A percentile compares a stretch with the other conserved stretches of the same genome.
These are phyloP conservation scores for Boletus edulis DNA, from an alignment of 768 basidiomycete genomes.

Conservation along the genomic window DNA sequence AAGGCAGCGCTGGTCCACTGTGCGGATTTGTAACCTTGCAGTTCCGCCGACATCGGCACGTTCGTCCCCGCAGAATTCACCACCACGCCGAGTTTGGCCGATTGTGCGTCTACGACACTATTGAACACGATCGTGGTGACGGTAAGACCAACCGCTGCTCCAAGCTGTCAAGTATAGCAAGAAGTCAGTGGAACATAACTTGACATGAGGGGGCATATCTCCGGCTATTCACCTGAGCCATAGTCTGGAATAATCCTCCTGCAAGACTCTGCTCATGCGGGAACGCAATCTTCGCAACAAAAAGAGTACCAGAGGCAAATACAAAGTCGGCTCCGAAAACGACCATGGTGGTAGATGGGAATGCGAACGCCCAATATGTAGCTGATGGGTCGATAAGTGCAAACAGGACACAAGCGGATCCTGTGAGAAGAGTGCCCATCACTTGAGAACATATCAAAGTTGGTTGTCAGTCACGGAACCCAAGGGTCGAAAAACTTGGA, in stretches of 20 bases:
- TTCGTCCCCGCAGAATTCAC: constrained; percentile 27
- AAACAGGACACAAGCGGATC: constrained; percentile 58
- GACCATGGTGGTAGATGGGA: constrained; percentile 60
- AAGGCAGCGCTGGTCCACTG: constrained; percentile 67
- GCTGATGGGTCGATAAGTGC: constrained; percentile 57
- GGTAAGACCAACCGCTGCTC: constrained; percentile 67
- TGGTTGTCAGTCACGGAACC: background rate
- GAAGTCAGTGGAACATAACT: background rate
- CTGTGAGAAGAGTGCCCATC: constrained; percentile 57
- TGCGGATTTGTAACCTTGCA: constrained; percentile 59
- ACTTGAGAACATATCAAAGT: constrained; percentile 26
- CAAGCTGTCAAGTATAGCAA: constrained; percentile 42
- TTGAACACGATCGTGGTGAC: constrained; percentile 73
- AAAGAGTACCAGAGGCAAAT: constrained; percentile 70
- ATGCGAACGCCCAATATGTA: constrained; percentile 74
- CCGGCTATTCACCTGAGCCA: constrained; percentile 56
- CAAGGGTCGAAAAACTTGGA: too few relatives aligned
- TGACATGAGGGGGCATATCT: background rate
- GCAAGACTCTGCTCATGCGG: constrained; percentile 75
- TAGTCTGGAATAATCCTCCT: constrained; percentile 75
- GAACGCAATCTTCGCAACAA: constrained; percentile 63
- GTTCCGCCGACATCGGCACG: constrained; percentile 35
- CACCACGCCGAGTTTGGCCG: constrained; percentile 31
- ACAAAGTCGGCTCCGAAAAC: constrained; percentile 81
- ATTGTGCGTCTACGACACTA: constrained; percentile 38